Conservation (phyloP, 768 basidiomycete species). For the Calocera viscosa region DNA sequence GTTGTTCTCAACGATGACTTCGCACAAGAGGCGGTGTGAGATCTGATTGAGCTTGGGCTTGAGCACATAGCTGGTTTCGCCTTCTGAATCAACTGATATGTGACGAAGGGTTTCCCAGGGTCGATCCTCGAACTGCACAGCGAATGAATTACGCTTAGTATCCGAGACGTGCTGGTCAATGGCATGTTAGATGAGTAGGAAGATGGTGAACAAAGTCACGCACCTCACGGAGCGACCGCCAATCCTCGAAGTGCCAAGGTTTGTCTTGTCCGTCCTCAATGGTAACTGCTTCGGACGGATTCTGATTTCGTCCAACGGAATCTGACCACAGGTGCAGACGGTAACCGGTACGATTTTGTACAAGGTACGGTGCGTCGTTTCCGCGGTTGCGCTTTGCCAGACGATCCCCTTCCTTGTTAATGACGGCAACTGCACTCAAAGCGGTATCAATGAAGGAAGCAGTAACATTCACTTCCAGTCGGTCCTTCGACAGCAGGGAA, state of each 20-base stretch:
- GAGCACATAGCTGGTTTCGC: conserved; percentile 78
- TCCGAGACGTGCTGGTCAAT: conserved; percentile 43
- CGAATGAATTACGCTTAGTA: conserved; percentile 71
- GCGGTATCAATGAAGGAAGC: conserved; percentile 81
- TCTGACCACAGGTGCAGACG: conserved; percentile 79
- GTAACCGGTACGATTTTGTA: conserved; percentile 84
- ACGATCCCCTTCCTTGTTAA: conserved; percentile 60
- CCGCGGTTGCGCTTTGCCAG: conserved; percentile 69
- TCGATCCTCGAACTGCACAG: conserved; percentile 71
- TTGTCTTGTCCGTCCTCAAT: conserved; percentile 61
- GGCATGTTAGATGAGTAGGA: neutral
- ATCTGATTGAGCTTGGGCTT: conserved; percentile 64
- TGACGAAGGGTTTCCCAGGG: conserved; percentile 80
- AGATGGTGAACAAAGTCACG: conserved; percentile 14
- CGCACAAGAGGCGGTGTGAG: conserved; percentile 71
- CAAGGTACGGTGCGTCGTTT: conserved; percentile 83
- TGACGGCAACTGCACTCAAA: conserved; percentile 56
- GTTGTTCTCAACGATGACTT: conserved; percentile 78
- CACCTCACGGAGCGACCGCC: conserved; percentile 87
- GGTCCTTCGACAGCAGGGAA: conserved; percentile 58
- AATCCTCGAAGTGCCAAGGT: conserved; percentile 97
- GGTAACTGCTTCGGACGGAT: conserved; percentile 39
- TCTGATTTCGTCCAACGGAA: conserved; percentile 43
- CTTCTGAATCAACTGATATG: conserved; percentile 87
- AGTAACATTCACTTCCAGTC: conserved; percentile 82